Conservation (phyloP, 169 alveolate species). For the Miamiensis avidus region DNA sequence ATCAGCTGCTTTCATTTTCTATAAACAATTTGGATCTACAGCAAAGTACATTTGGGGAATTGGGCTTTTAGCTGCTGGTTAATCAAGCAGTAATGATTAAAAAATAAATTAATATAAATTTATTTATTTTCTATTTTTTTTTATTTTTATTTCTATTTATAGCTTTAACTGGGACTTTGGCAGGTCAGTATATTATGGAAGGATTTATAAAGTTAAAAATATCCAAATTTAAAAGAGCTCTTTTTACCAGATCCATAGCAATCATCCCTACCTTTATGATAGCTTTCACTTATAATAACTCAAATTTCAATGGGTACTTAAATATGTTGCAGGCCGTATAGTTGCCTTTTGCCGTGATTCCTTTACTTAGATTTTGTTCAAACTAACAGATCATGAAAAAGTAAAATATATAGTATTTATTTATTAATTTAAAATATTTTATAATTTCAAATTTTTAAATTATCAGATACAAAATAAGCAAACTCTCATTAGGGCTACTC, state of each 20-base stretch:
- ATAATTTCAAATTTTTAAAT: too few relatives aligned
- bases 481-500: too few relatives aligned
- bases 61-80: constrained; percentile 58
- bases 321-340: constrained; percentile 46
- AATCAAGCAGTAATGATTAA: constrained; percentile 29
- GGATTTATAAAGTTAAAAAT: constrained; percentile 51
- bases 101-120: constrained; percentile 4
- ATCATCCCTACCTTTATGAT: constrained; percentile 50
- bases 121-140: too few relatives aligned
- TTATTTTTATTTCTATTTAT: neutral
- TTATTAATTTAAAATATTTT: too few relatives aligned
- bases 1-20: constrained; percentile 43
- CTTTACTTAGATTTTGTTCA: constrained; percentile 41
- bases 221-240: constrained; percentile 40
- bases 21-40: constrained; percentile 38
- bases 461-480: neutral
- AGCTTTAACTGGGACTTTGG: constrained; percentile 56
- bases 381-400: constrained; percentile 30
- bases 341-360: constrained; percentile 58
- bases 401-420: too few relatives aligned
- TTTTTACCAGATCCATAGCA: constrained; percentile 52
- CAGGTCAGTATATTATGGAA: constrained; percentile 56
- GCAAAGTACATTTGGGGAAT: constrained; percentile 55
- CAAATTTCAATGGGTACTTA: constrained; percentile 29
- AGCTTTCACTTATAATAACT: constrained; percentile 30